Evolutionary conservation across 352 stramenopile genomes (phyloP), one percentile per base, ranked within the genome.

Genomic region (Pythium chondricola): DNA sequence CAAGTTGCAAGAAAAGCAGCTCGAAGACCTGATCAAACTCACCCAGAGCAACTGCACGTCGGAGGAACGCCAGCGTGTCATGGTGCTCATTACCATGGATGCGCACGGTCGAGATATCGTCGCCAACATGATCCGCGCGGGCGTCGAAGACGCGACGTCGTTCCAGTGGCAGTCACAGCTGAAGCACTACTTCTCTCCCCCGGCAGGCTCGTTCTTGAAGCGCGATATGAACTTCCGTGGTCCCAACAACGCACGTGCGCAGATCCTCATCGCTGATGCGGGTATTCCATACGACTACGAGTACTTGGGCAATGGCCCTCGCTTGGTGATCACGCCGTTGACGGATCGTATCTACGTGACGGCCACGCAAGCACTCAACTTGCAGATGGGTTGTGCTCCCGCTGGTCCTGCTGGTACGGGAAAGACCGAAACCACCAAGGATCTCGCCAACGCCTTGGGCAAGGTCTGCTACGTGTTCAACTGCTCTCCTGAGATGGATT

Each of bases 261-360:
- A 93, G 43, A 95, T 96, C 45, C 56, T 95, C 6, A 97, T 98
- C 47, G 93, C 81, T 48, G 90, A 97, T 54, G 94, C 94, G 20
- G 85, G 86, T 22, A 87, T 98, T 54, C 87, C 91, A 10, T 98
- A 98, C 58, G 91, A 97, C 59, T 98, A 98, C 69, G 94, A 98
- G 55, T 98, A 98, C 64, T 69, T 98, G 0, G 94, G 94, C 24
- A 98, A 98, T 56, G 90, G 93, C 0, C 83, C 89, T 16, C 77
- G 93, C 2, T 73, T 98, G 14, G 93, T 98, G 41, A 98, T 98
- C 55, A 98, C 94, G 17, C 91, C 93, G 10, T 62, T 98, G 13
- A 98, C 93, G 17, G 94, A 98, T 85, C 88, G 94, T 45, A 97
- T 98, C 45, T 98, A 98, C 66, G 89, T 98, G 41, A 98, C 92